Evolutionary conservation across 139 green algal species (phyloP), one percentile per base, ranked within the genome.

Genomic region (Chlamydomonas sp.): DNA sequence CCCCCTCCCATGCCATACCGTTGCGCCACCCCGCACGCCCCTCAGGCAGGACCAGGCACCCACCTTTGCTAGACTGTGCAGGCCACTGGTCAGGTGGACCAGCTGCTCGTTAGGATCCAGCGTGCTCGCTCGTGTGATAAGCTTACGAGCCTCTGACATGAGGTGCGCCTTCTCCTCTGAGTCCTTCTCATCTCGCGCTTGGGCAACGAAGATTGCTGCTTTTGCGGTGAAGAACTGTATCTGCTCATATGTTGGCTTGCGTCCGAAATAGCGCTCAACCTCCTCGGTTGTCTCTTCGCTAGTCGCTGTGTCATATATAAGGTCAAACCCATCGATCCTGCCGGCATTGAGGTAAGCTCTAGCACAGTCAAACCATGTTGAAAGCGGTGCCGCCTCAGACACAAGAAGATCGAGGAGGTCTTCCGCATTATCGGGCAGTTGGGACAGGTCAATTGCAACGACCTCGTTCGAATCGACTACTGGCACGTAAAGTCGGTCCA

Each of bases 181-280:
- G 75, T 93, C 86, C n/a, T 88, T 86, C 78, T 95, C 88, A 1
- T 87, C 85, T 5, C 74, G 75, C 1, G 77, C 87, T 68, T 85
- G 89, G 15, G 93, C 90, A 2, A 94, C 94, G 77, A 95, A 71
- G 59, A 96, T 90, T 18, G 93, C 92, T 57, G 94, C 97, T 7
- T 96, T 75, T 0, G 84, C 94, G 79, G 96, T 98, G 12, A 95
- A 88, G 68, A 97, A 93, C 69, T 96, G 94, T 14, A 99, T 93
- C 18, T 91, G 93, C 74, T 96, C 93, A 83, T 95, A 96, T 1
- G 85, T 91, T 4, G 91, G 90, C 66, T 89, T 87, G 5, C 71
- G 15, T 5, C 87, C 86, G 72, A 92, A 93, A 83, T 91, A 92
- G 59, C 77, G 69, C 63, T 88, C 79, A 20, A 92, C 89, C 77